These are phyloP conservation scores for Euphorbia schlechtendalii DNA, from an alignment of 441 rosid species.

Conservation along the genomic window DNA sequence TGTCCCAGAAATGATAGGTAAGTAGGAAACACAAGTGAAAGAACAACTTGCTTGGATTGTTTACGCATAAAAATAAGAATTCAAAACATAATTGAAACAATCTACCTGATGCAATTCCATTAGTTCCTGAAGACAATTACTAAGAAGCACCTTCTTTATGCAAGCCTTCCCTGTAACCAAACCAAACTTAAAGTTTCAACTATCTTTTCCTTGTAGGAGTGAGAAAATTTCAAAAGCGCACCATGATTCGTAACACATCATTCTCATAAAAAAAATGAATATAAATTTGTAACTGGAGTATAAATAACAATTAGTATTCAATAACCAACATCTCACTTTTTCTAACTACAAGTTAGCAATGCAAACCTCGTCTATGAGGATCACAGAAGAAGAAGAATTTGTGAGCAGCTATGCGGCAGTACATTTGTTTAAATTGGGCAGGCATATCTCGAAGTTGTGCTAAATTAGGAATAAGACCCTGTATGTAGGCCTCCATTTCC, in stretches of 20 bases:
- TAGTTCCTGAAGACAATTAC: slow-evolving; percentile 97
- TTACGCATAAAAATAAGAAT: not conserved
- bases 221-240: not conserved
- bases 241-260: not conserved
- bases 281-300: no score
- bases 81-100: slow-evolving; percentile 9
- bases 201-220: not conserved
- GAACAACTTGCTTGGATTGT: not conserved
- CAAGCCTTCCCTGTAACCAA: slow-evolving; percentile 78
- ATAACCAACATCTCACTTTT: no score
- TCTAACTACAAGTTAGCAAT: no score
- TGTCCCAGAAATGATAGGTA: not conserved
- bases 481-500: slow-evolving; percentile 98
- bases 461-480: slow-evolving; percentile 93
- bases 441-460: slow-evolving; percentile 98
- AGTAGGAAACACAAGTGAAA: no score
- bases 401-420: slow-evolving; percentile 94
- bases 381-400: slow-evolving; percentile 99
- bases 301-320: no score
- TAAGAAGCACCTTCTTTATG: slow-evolving; percentile 91
- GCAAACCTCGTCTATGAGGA: slow-evolving; percentile 90
- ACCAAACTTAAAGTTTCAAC: slow-evolving; percentile 18
- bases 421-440: slow-evolving; percentile 71
- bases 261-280: no score
- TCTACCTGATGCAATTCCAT: slow-evolving; percentile 98